phyloP scores from a whole-genome alignment of 1,284 basidiomycete genomes.

The Malassezia globosa region DNA sequence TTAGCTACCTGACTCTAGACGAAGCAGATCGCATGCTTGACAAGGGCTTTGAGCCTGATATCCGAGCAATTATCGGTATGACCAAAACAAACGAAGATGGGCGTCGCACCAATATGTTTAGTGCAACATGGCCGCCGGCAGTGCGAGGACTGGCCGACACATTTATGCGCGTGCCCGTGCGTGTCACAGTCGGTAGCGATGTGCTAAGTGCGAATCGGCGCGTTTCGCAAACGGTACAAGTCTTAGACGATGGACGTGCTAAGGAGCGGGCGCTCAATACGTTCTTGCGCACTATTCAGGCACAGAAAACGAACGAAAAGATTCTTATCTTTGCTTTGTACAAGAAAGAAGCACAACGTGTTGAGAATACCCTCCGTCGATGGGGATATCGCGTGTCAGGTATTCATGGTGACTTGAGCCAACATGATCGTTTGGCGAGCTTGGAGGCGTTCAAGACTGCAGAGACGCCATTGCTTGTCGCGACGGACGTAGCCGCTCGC shows the following conservation, averaged over 20 bases:
- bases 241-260: slow-evolving; percentile 71
- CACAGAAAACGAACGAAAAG: slow-evolving; percentile 53
- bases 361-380: slow-evolving; percentile 67
- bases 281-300: slow-evolving; percentile 39
- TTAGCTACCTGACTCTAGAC: slow-evolving; percentile 84
- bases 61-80: slow-evolving; percentile 74
- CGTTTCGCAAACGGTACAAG: slow-evolving; percentile 68
- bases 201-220: slow-evolving; percentile 87
- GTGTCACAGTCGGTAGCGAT: slow-evolving; percentile 88
- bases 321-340: slow-evolving; percentile 91
- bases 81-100: slow-evolving; percentile 52
- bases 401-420: slow-evolving; percentile 84
- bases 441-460: slow-evolving; percentile 83
- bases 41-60: slow-evolving; percentile 97
- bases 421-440: slow-evolving; percentile 71
- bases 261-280: slow-evolving; percentile 61
- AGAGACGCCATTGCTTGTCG: slow-evolving; percentile 71
- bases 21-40: slow-evolving; percentile 98
- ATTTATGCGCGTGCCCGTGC: slow-evolving; percentile 73
- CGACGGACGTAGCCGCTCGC: slow-evolving; percentile 92
- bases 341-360: slow-evolving; percentile 73
- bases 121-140: slow-evolving; percentile 93
- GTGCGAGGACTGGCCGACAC: slow-evolving; percentile 85
- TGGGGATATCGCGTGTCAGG: slow-evolving; percentile 76
- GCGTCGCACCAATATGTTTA: slow-evolving; percentile 55